phyloP scores from a whole-genome alignment of 208 protist genomes.

The Angomonas desouzai region DNA sequence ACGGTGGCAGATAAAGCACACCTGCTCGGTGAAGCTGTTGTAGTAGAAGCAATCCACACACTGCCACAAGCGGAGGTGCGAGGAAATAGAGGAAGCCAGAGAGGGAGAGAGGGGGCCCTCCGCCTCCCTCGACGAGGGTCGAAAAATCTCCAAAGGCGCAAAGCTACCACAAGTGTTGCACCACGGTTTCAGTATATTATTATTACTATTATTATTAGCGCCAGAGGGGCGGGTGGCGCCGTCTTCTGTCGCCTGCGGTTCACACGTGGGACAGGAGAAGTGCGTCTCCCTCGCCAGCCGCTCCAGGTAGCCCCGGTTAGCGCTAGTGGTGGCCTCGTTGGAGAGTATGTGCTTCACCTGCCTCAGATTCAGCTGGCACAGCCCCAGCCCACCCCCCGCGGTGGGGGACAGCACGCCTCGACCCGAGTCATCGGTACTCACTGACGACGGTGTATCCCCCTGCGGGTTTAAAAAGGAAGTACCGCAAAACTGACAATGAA shows the following conservation, averaged over 20 bases:
- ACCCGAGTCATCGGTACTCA: not conserved
- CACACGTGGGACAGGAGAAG: not conserved
- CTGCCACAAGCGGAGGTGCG: not conserved
- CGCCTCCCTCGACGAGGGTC: conserved; percentile 1
- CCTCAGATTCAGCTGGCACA: not conserved
- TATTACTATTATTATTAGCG: conserved; percentile 4
- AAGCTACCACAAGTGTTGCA: conserved; percentile 34
- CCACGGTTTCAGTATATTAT: conserved; percentile 36
- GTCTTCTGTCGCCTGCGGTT: too few relatives aligned
- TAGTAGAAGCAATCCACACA: conserved; percentile 1
- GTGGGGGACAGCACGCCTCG: not conserved
- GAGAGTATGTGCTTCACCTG: not conserved
- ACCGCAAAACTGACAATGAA: not conserved
- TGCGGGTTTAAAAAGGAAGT: conserved; percentile 13
- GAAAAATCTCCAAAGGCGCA: conserved; percentile 11
- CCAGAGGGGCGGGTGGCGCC: too few relatives aligned
- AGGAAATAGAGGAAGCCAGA: not conserved
- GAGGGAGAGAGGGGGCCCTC: too few relatives aligned
- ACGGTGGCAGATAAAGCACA: not conserved
- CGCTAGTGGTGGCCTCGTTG: not conserved
- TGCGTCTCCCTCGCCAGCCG: not conserved
- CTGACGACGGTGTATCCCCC: too few relatives aligned
- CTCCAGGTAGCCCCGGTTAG: not conserved
- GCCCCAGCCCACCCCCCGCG: not conserved
- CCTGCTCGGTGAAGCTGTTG: conserved; percentile 2